Base-by-base conservation (phyloP, 768 basidiomycete genomes). In the Termitomyces sp. region DNA sequence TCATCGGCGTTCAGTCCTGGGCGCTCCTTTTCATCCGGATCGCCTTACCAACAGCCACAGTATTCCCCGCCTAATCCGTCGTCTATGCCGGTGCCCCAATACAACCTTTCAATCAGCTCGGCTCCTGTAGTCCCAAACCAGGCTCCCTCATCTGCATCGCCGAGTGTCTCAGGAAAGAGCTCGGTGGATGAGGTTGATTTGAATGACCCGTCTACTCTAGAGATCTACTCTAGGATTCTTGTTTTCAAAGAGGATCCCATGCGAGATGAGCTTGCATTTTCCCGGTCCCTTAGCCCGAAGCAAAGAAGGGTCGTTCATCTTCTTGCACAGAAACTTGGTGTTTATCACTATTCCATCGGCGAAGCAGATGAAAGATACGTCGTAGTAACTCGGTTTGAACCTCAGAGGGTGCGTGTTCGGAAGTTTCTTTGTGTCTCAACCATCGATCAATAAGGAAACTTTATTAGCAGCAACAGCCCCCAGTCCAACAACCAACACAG, bases 241-340 rank as follows among this genome's bases (percentile, higher is more conserved):
- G 80, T 98, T 41, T 99, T 99, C 86, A 98, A 96, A 78, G 95
- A 97, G 66, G 95, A 98, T 71, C 86, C 83, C 66, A 95, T 98
- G 93, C 83, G 96, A 37, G 95, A 98, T 67, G 95, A 98, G 72
- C 85, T 98, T 56, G 95, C 95, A 5, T 98, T 98, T 73, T 95
- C 95, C n/a, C 78, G 92, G 57, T 86, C 88, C 15, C 81, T 98
- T 20, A 78, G 83, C 34, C 84, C 93, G 22, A 90, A 90, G 70
- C 95, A 98, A 71, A 78, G 96, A 61, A 79, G 95, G 63, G 88
- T 94, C 15, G 96, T 99, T 33, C 96, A 99, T 71, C 81, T 98
- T 58, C 90, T 98, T 58, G 96, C 97, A 20, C 93, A 97, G 76
- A 98, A 94, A 74, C 81, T 99, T 30, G 95, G 94, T 58, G 90